These are phyloP conservation scores for Grosmannia serpens DNA, from an alignment of 2,329 filamentous ascomycete species.

Conservation along the genomic window DNA sequence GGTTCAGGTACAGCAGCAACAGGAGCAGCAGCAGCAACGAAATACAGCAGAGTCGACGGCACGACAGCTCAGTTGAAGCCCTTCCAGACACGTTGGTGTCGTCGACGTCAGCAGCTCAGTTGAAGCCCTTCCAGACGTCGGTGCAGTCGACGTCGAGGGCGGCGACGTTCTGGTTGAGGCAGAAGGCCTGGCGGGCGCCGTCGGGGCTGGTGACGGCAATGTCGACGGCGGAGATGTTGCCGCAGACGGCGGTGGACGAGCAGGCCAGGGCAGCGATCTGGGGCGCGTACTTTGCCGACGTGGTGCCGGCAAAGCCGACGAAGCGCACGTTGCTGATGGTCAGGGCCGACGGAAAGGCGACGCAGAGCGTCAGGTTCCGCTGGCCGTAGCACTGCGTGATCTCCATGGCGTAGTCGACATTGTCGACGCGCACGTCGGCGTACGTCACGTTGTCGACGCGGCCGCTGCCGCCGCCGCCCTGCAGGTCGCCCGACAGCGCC, in stretches of 20 bases:
- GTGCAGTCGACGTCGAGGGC: constrained; percentile 15
- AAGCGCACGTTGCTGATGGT: constrained; percentile 33
- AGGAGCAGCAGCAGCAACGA: too few relatives aligned
- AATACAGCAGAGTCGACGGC: too few relatives aligned
- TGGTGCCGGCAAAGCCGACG: constrained; percentile 40
- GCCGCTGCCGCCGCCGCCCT: too few relatives aligned
- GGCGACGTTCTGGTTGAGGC: constrained; percentile 15
- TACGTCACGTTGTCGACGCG: too few relatives aligned
- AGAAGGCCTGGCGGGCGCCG: constrained; percentile 14
- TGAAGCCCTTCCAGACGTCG: too few relatives aligned
- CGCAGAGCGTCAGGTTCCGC: constrained; percentile 49
- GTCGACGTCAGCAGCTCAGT: not conserved
- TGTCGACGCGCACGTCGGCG: constrained; percentile 36
- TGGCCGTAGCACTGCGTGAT: constrained; percentile 34
- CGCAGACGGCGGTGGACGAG: constrained; percentile 14
- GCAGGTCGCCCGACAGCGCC: not conserved
- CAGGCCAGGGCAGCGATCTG: constrained; percentile 17
- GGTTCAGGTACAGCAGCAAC: not conserved
- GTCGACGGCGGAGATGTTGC: constrained; percentile 13
- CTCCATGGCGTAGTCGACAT: constrained; percentile 53
- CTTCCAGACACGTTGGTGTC: too few relatives aligned
- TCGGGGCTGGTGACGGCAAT: constrained; percentile 16
- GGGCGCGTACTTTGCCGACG: constrained; percentile 15
- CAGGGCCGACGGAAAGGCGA: constrained; percentile 31
- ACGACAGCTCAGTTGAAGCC: too few relatives aligned